A percentile compares a stretch with the other conserved stretches of the same genome.
Evolutionary conservation across 768 basidiomycete genomes (phyloP).

Genomic region (Clitopilus hobsonii): DNA sequence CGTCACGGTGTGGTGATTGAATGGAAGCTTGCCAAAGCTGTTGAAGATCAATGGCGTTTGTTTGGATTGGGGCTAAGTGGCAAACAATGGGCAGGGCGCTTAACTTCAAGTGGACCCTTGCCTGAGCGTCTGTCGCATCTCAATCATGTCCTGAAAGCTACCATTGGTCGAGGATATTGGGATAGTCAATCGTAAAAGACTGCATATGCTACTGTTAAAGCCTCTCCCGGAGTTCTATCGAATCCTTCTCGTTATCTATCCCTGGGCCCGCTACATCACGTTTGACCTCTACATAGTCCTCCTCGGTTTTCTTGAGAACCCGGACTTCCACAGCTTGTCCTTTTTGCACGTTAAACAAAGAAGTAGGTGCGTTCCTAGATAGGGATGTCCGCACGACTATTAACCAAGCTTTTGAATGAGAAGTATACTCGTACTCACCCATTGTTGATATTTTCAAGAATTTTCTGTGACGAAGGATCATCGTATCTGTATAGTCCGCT

Average conservation of each 20-base stretch:
- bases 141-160: too few relatives aligned
- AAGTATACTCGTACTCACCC: constrained; percentile 51
- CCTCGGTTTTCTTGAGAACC: constrained; percentile 61
- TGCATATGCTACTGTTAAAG: too few relatives aligned
- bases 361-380: constrained; percentile 74
- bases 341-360: constrained; percentile 63
- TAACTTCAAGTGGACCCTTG: too few relatives aligned
- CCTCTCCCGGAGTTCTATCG: too few relatives aligned
- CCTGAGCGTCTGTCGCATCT: too few relatives aligned
- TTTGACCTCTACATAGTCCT: constrained; percentile 73
- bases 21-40: not conserved
- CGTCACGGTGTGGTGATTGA: not conserved
- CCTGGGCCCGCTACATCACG: too few relatives aligned
- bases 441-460: constrained; percentile 72
- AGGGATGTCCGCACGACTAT: not conserved
- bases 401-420: not conserved
- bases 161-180: too few relatives aligned
- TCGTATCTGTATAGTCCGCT: constrained; percentile 83
- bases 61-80: not conserved
- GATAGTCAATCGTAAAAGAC: too few relatives aligned
- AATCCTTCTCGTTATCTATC: too few relatives aligned
- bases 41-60: not conserved
- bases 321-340: constrained; percentile 85
- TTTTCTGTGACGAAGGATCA: constrained; percentile 62
- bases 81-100: not conserved